Evolutionary conservation across 73 alveolate genomes (phyloP).

Genomic region (Stentor coeruleus): DNA sequence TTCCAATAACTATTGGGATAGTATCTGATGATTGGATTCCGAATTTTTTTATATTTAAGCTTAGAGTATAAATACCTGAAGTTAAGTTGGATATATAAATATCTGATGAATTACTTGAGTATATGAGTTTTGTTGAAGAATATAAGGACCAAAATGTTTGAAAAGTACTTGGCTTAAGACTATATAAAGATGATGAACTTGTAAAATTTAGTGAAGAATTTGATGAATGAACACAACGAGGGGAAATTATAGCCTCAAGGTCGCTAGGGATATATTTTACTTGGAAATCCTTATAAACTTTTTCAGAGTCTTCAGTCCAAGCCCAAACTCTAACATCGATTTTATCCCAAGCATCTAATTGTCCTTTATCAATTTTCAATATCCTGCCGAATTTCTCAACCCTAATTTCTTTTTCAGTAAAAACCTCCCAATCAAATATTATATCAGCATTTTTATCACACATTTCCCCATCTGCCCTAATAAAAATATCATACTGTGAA

Average conservation of each 20-base stretch:
- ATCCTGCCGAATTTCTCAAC: neutral
- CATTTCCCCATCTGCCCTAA: neutral
- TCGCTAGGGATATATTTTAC: neutral
- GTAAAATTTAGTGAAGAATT: neutral
- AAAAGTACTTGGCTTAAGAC: neutral
- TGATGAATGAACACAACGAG: neutral
- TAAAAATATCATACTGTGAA: no score
- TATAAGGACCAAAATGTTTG: neutral
- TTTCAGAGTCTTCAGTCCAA: neutral
- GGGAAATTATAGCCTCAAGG: neutral
- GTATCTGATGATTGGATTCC: neutral
- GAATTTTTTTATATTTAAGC: no score
- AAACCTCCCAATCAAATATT: neutral
- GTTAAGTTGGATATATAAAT: neutral
- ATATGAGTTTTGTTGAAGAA: neutral
- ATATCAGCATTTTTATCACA: neutral
- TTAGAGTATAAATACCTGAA: neutral
- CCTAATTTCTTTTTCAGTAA: neutral
- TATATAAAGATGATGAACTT: no score
- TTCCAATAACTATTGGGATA: no score
- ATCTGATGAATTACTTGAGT: neutral
- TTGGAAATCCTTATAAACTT: neutral
- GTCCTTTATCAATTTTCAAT: neutral
- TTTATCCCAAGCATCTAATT: neutral
- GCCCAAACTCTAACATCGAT: neutral